Percentiles rank a stretch among this genome's conserved stretches.
These are phyloP conservation scores for Trichoderma hamatum DNA, from an alignment of 2,329 filamentous ascomycete species.

Conservation along the genomic window DNA sequence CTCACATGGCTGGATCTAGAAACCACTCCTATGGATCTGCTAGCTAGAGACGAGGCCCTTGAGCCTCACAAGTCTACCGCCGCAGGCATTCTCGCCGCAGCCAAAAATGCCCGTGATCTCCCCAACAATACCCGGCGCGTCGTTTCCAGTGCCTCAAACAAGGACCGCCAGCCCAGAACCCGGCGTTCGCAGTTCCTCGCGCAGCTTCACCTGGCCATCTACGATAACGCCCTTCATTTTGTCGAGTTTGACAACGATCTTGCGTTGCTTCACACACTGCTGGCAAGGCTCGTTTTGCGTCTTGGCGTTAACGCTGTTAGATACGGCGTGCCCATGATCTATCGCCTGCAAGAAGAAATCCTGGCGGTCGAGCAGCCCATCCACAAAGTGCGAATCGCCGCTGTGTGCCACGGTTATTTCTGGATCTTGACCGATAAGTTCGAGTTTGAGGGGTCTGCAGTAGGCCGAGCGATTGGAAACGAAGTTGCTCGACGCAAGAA, in stretches of 20 bases:
- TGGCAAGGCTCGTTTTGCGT: constrained; percentile 72
- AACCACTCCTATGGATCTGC: constrained; percentile 67
- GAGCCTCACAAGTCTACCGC: constrained; percentile 48
- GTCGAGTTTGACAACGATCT: constrained; percentile 75
- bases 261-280: constrained; percentile 73
- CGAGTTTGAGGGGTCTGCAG: constrained; percentile 68
- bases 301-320: constrained; percentile 82
- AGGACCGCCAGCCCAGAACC: constrained; percentile 57
- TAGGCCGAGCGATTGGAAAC: constrained; percentile 71
- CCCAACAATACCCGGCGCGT: constrained; percentile 61
- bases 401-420: constrained; percentile 86
- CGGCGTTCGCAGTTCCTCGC: constrained; percentile 74
- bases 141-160: constrained; percentile 65
- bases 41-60: constrained; percentile 60
- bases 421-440: constrained; percentile 79
- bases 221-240: constrained; percentile 79
- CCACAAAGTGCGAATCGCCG: constrained; percentile 78
- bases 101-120: constrained; percentile 47
- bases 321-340: constrained; percentile 83
- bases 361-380: constrained; percentile 64
- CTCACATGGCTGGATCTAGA: constrained; percentile 85
- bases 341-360: constrained; percentile 85
- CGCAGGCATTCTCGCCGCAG: constrained; percentile 23
- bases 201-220: constrained; percentile 82
- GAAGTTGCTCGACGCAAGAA: constrained; percentile 76